Conservation (phyloP, 2,329 filamentous ascomycete genomes). For the Venturia effusa region DNA sequence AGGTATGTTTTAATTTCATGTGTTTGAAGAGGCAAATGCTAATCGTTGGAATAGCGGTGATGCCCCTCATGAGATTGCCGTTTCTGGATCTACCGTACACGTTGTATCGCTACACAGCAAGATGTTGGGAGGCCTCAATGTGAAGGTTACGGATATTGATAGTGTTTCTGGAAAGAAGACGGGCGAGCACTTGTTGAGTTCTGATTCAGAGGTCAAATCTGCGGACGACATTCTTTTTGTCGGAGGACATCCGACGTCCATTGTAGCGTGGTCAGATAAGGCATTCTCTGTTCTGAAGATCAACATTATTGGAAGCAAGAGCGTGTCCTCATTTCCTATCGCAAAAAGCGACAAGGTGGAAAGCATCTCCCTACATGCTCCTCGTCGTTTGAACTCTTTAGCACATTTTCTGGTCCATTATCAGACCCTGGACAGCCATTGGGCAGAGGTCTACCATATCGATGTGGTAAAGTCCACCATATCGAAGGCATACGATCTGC, state of each 20-base stretch:
- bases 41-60: conserved; percentile 44
- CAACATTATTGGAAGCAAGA: conserved; percentile 51
- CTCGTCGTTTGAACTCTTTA: conserved; percentile 57
- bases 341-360: conserved; percentile 30
- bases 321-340: conserved; percentile 32
- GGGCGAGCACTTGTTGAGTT: conserved; percentile 60
- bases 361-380: conserved; percentile 57
- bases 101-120: conserved; percentile 63
- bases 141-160: conserved; percentile 68
- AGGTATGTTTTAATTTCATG: conserved; percentile 28
- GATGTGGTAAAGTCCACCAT: conserved; percentile 59
- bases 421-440: conserved; percentile 57
- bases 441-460: conserved; percentile 78
- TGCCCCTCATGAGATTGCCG: conserved; percentile 63
- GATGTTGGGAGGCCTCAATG: conserved; percentile 56
- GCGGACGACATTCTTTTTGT: conserved; percentile 60
- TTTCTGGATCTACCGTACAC: conserved; percentile 58
- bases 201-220: conserved; percentile 61
- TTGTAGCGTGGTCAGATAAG: conserved; percentile 65
- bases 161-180: conserved; percentile 59
- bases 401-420: conserved; percentile 82
- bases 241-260: conserved; percentile 63
- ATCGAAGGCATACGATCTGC: conserved; percentile 70
- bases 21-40: conserved; percentile 13
- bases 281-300: conserved; percentile 52